Evolutionary conservation across 495 filamentous ascomycete species (phyloP), one percentile per base, ranked within the genome.

Genomic region (Physcia stellaris): DNA sequence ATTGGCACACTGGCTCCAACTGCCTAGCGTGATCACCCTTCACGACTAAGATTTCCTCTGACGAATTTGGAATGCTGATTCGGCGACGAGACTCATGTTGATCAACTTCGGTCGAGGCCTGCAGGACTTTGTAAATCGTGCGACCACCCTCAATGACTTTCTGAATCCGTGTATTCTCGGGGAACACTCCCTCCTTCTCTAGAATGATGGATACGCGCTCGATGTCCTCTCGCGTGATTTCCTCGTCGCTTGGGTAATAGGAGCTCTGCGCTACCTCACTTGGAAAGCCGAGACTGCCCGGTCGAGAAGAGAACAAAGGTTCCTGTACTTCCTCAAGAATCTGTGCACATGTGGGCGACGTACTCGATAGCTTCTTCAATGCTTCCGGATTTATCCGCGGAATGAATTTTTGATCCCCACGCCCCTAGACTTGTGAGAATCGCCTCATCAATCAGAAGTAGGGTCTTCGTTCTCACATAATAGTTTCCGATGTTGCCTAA

Each of bases 21-120:
- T 88, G 76, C 28, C 73, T 66, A 9, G 67, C 51, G 51, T 94
- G 66, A 51, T 95, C 87, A 10, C 87, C 87, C 50, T 82, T 92
- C 5, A 86, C 72, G n/a, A 95, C 60, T 37, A 66, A 79, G 31
- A 28, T 28, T n/a, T n/a, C n/a, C n/a, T n/a, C n/a, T n/a, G n/a
- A n/a, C n/a, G n/a, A n/a, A n/a, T n/a, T n/a, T n/a, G n/a, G n/a
- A 9, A 13, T 28, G 13, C 26, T 28, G 9, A 9, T 28, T 13
- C 9, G 26, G 13, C n/a, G 9, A 9, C n/a, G 26, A 9, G 26
- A 9, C 26, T 28, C 26, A n/a, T 9, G 26, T 10, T 35, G 12
- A 13, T 43, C 24, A 18, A 32, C 39, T n/a, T n/a, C n/a, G n/a
- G n/a, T n/a, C 9, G 39, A 47, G 9, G 40, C 39, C 4, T 24